These are phyloP conservation scores for Castanea sativa DNA, from an alignment of 306 rosid genomes.

Conservation along the genomic window DNA sequence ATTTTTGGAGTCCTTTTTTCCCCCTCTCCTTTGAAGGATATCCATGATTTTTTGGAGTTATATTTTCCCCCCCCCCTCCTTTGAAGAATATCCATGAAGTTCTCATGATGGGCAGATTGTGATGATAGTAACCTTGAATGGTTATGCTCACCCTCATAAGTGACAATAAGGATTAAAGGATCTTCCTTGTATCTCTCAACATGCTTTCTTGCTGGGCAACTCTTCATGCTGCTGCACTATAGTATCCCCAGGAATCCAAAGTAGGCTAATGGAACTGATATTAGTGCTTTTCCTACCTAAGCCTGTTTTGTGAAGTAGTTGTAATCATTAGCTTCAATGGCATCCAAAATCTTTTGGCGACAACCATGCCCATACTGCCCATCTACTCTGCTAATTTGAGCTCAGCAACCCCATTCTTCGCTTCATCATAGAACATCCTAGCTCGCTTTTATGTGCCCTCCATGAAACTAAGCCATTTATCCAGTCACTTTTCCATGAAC, in stretches of 20 bases:
- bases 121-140: constrained; percentile 22
- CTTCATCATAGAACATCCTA: constrained; percentile 54
- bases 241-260: constrained; percentile 54
- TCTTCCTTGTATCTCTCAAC: constrained; percentile 82
- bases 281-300: constrained; percentile 63
- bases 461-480: constrained; percentile 61
- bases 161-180: constrained; percentile 78
- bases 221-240: constrained; percentile 74
- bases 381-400: constrained; percentile 49
- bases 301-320: constrained; percentile 73
- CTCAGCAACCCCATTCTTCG: constrained; percentile 50
- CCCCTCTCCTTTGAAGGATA: too few relatives aligned
- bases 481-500: constrained; percentile 52
- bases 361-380: constrained; percentile 75
- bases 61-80: too few relatives aligned
- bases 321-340: constrained; percentile 77
- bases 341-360: constrained; percentile 68
- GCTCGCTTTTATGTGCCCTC: constrained; percentile 53
- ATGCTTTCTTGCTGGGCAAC: constrained; percentile 91
- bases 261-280: constrained; percentile 40
- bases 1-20: too few relatives aligned
- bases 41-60: too few relatives aligned
- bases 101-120: too few relatives aligned
- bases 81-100: too few relatives aligned
- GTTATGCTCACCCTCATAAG: constrained; percentile 87